These are phyloP conservation scores for Aspergillus tamarii DNA, from an alignment of 2,329 filamentous ascomycete genomes.

Conservation along the genomic window DNA sequence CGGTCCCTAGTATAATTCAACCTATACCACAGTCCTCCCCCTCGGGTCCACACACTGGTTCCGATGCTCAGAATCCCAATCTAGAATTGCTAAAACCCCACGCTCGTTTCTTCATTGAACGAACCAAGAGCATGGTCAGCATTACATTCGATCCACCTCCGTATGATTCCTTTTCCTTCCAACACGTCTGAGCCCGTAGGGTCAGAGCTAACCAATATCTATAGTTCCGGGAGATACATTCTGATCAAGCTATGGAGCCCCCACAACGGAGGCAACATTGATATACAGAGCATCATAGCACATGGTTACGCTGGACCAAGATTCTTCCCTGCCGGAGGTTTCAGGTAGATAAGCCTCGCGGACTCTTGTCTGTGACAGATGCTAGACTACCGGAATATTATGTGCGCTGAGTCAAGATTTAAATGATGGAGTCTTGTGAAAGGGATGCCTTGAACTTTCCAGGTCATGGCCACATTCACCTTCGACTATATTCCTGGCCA, in stretches of 20 bases:
- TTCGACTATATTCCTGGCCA: not conserved
- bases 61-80: constrained; percentile 9
- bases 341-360: constrained; percentile 48
- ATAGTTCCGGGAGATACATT: constrained; percentile 75
- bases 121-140: constrained; percentile 80
- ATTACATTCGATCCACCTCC: constrained; percentile 68
- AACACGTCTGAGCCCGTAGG: not conserved
- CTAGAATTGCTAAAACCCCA: constrained; percentile 67
- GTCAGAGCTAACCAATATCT: not conserved
- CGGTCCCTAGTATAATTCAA: constrained; percentile 32
- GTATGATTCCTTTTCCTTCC: constrained; percentile 31
- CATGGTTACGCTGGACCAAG: constrained; percentile 84
- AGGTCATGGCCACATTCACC: not conserved
- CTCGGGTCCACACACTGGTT: constrained; percentile 13
- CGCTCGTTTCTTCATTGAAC: constrained; percentile 81
- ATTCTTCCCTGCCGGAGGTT: constrained; percentile 73
- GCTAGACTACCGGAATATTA: not conserved
- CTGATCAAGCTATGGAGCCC: constrained; percentile 90
- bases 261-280: constrained; percentile 75
- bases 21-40: constrained; percentile 23
- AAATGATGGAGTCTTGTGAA: not conserved
- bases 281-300: constrained; percentile 83
- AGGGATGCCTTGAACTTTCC: not conserved
- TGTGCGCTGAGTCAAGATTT: not conserved
- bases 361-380: not conserved